Evolutionary conservation across 805 yeast species (phyloP), one percentile per base, ranked within the genome.

Genomic region (Ogataea kodamae): DNA sequence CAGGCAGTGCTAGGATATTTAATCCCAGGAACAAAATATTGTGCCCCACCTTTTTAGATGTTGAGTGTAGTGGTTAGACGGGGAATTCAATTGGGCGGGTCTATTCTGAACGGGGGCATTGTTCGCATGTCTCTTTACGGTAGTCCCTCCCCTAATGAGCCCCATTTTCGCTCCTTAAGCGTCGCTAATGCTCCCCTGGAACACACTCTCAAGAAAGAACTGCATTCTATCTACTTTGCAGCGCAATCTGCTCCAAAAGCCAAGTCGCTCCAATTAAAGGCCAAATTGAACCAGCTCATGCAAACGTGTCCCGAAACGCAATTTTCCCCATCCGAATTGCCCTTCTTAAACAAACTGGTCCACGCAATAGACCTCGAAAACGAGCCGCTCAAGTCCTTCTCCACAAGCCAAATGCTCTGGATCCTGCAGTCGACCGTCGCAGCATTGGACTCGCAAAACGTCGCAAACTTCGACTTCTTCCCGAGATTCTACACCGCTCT

Each of bases 401-500:
- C 37, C 6, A 13, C 43, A 2, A 25, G 29, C 11, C 56, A 56
- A 39, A 45, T 56, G 46, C 25, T 55, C 9, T 17, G 34, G 3
- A 28, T 53, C 9, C 34, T 57, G 22, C 39, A 41, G 25, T 46
- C 53, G 18, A 50, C 49, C 7, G 26, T 56, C 5, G 46, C 53
- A 13, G 57, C 54, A 3, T 49, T 57, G 57, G 50, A 53, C 2
- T 25, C 46, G 15, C 45, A 52, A 9, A 57, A 57, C 29, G 61
- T 57, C 5, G 42, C 39, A 15, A 37, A 45, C 29, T 23, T 50
- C 28, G 54, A 52, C 41, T 61, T 59, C 42, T 57, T 61, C 29
- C 65, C 66, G 4, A 37, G 55, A 13, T 56, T 59, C 31, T 61
- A 61, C 32, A 52, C 49, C 14, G 30, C 55, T 3, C 23, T 61